Evolutionary conservation across 768 basidiomycete species (phyloP), one percentile per base, ranked within the genome.

Genomic region (Mycena sanguinolenta): DNA sequence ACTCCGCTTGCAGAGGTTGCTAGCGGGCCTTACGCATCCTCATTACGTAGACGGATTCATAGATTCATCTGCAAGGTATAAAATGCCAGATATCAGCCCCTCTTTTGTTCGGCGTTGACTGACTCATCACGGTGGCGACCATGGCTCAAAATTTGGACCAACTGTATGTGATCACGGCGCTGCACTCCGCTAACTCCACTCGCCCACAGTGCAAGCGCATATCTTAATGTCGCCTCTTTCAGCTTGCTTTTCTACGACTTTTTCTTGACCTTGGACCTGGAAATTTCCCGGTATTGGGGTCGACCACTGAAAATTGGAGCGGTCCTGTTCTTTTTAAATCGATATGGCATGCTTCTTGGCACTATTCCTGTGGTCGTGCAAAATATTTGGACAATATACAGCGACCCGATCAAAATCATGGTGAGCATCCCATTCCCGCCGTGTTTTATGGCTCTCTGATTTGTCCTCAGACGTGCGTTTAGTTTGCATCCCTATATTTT

Each of bases 181-280:
- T 46, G 46, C 46, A n/a, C 46, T 46, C 19, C 14, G 46, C 14
- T 46, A n/a, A 46, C 46, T 46, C n/a, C n/a, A 8, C 46, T 23
- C 14, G 6, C 6, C 46, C 23, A 4, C 46, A 46, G 46, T 46
- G 21, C 21, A 23, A 46, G 23, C 21, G 23, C 23, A 8, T 46
- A 46, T 23, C 5, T 46, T 12, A 12, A 46, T 46, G 21, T 46
- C 21, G 14, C 23, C 14, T n/a, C 46, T 23, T 46, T 46, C 46
- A 46, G 46, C 21, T 21, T 71, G 9, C 58, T 71, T 27, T 71
- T 66, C 32, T 66, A 67, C 30, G 70, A 71, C n/a, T 71, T 66
- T 50, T 49, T 71, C 59, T 28, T 71, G 23, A 71, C 70, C 28
- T 46, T 71, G 21, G 65, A 58, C 17, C 44, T 39, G 62, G 70